phyloP scores from a whole-genome alignment of 768 basidiomycete genomes.

The Mrakia blollopis region DNA sequence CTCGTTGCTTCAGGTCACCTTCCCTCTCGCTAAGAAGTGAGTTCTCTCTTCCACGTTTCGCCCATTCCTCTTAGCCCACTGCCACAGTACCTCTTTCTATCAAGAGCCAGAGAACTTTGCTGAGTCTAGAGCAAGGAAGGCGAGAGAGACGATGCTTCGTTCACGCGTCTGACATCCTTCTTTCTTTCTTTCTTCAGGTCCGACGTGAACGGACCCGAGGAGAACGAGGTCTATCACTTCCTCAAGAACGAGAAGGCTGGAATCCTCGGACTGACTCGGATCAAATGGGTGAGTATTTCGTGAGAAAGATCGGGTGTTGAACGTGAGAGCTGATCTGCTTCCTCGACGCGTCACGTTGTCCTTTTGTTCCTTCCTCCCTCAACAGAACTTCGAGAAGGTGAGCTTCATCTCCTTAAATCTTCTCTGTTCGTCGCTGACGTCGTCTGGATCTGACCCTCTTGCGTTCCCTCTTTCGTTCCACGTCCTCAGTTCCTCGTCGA shows the following conservation, averaged over 20 bases:
- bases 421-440: neutral
- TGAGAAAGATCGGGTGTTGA: too few relatives aligned
- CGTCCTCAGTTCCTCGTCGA: conserved; percentile 7
- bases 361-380: neutral
- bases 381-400: neutral
- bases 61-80: too few relatives aligned
- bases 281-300: conserved; percentile 10
- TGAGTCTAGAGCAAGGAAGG: neutral
- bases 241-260: conserved; percentile 19
- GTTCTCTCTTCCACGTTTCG: neutral
- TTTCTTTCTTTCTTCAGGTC: conserved; percentile 28
- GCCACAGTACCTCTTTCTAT: too few relatives aligned
- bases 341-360: neutral
- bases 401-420: neutral
- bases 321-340: neutral
- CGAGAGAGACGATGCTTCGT: too few relatives aligned
- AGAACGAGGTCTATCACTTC: conserved; percentile 55
- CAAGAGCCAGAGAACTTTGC: too few relatives aligned
- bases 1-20: neutral
- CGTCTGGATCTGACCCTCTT: neutral
- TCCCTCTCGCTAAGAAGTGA: conserved; percentile 60
- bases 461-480: neutral
- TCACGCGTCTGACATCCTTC: too few relatives aligned
- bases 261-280: conserved; percentile 13
- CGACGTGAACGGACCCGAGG: conserved; percentile 81